Evolutionary conservation across 78 protist genomes (phyloP).

Genomic region (Tieghemostelium lacteum): DNA sequence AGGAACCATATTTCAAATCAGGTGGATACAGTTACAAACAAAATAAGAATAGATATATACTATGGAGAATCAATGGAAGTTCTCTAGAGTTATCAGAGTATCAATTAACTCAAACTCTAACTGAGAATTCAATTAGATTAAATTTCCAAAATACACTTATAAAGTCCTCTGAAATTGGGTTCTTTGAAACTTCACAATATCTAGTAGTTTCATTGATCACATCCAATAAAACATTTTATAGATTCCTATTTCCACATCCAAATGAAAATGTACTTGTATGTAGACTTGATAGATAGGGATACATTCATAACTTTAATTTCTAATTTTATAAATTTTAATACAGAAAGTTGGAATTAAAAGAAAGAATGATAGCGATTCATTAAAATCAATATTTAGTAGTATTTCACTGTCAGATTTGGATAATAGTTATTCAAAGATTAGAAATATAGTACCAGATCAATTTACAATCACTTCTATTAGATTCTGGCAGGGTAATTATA

Average conservation of each 20-base stretch:
- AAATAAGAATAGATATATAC: constrained; percentile 19
- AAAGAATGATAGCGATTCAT: not conserved
- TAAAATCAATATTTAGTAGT: constrained; percentile 23
- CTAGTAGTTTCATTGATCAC: constrained; percentile 15
- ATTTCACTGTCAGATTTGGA: constrained; percentile 26
- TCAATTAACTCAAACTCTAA: not conserved
- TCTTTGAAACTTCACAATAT: constrained; percentile 17
- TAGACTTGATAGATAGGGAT: not conserved
- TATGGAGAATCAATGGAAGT: constrained; percentile 43
- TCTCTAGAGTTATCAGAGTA: constrained; percentile 30
- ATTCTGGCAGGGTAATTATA: not conserved
- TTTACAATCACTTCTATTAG: constrained; percentile 16
- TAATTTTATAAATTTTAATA: not conserved
- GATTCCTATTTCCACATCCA: constrained; percentile 65
- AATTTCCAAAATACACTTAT: constrained; percentile 23
- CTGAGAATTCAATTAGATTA: constrained; percentile 20
- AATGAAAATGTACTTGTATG: not conserved
- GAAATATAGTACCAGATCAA: constrained; percentile 25
- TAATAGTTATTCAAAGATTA: constrained; percentile 40
- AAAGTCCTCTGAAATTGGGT: constrained; percentile 13
- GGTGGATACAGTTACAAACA: constrained; percentile 45
- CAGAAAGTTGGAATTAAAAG: constrained; percentile 59
- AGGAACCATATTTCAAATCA: constrained; percentile 28
- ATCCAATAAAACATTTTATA: constrained; percentile 20
- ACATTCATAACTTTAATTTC: not conserved